Evolutionary conservation across 495 filamentous ascomycete genomes (phyloP).

Genomic region (Aspergillus cavernicola): DNA sequence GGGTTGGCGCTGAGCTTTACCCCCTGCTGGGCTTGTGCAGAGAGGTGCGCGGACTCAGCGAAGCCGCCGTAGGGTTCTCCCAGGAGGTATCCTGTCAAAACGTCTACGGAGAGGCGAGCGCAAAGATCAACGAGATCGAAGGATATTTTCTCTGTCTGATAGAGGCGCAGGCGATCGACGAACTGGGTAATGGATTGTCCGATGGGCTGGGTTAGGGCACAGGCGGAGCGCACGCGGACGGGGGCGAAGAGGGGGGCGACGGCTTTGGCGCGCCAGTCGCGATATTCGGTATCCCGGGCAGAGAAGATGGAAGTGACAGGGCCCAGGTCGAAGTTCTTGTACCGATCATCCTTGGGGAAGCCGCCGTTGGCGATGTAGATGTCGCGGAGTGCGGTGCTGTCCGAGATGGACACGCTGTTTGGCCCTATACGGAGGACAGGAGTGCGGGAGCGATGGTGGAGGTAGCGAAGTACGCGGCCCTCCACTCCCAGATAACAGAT

Average conservation of each 20-base stretch:
- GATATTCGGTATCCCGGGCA: not conserved
- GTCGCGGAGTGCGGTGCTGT: not conserved
- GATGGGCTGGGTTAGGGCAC: not conserved
- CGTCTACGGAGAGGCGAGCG: slow-evolving; percentile 1
- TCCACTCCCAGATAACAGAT: not conserved
- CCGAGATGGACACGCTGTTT: slow-evolving; percentile 4
- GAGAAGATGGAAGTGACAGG: not conserved
- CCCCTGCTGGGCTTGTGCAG: not conserved
- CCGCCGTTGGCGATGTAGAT: slow-evolving; percentile 4
- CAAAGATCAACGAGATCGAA: slow-evolving; percentile 1
- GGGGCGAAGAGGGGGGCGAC: not conserved
- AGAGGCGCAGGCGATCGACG: too few species aligned
- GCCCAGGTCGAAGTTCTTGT: not conserved
- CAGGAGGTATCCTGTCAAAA: slow-evolving; percentile 3
- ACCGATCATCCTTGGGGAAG: slow-evolving; percentile 2
- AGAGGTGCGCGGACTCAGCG: too few species aligned
- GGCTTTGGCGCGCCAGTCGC: slow-evolving; percentile 2
- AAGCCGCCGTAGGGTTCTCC: not conserved
- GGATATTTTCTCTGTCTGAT: too few species aligned
- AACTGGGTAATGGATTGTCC: not conserved
- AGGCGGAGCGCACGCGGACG: not conserved
- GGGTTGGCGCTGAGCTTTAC: not conserved
- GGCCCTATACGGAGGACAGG: slow-evolving; percentile 2
- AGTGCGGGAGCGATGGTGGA: not conserved
- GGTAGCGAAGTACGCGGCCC: not conserved